Conservation (phyloP, 345 rosid species). For the Corymbia maculata region DNA sequence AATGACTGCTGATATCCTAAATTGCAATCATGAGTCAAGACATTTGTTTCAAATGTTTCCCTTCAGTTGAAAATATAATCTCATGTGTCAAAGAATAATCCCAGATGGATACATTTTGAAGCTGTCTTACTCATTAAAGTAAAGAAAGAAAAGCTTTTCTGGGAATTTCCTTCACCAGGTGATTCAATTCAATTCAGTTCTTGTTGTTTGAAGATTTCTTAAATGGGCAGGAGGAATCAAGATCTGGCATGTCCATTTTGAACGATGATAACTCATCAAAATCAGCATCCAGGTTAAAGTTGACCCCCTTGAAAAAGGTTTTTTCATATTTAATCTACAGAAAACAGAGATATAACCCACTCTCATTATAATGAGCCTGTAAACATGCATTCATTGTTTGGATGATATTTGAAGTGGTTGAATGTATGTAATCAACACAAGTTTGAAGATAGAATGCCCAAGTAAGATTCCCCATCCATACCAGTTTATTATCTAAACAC, state of each 20-base stretch:
- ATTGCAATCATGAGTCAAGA: background rate
- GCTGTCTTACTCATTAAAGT: constrained; percentile 41
- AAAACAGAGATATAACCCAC: background rate
- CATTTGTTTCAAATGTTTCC: background rate
- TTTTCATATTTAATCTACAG: background rate
- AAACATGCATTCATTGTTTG: background rate
- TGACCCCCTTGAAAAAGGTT: constrained; percentile 55
- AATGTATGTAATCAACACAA: background rate
- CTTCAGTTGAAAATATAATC: background rate
- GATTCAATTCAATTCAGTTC: constrained; percentile 39
- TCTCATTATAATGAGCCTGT: too few species aligned
- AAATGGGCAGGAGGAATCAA: constrained; percentile 64
- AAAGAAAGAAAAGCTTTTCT: background rate
- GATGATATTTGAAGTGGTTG: background rate
- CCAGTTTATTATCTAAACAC: too few species aligned
- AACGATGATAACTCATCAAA: constrained; percentile 68
- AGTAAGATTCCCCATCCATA: too few species aligned
- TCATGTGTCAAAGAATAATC: too few species aligned
- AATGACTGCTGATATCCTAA: background rate
- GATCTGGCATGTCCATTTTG: constrained; percentile 73
- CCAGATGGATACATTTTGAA: background rate
- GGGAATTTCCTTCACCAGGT: background rate
- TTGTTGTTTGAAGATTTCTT: constrained; percentile 38
- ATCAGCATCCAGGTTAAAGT: constrained; percentile 66
- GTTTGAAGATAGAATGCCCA: too few species aligned